Conservation (phyloP, 306 rosid genomes). For the Alnus rubra region DNA sequence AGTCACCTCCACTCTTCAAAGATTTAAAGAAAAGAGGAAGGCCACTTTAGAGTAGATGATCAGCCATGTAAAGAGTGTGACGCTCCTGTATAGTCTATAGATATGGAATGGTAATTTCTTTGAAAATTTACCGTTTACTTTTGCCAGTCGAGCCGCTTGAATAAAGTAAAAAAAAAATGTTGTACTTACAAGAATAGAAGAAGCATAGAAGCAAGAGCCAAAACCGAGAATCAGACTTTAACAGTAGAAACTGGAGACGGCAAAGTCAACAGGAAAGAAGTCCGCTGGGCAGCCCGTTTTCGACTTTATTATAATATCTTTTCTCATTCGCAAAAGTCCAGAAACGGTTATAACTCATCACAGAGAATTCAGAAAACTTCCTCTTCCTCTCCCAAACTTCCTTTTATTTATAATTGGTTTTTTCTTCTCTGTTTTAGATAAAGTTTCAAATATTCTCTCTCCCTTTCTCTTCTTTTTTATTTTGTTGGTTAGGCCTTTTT, state of each 20-base stretch:
- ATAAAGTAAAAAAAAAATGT: too few species aligned
- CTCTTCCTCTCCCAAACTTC: conserved; percentile 25
- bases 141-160: too few species aligned
- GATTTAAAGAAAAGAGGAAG: too few species aligned
- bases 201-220: not conserved
- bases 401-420: too few species aligned
- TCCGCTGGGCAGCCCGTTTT: conserved; percentile 31
- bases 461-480: conserved; percentile 31
- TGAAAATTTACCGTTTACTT: too few species aligned
- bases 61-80: too few species aligned
- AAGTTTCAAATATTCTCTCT: conserved; percentile 28
- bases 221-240: not conserved
- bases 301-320: conserved; percentile 3
- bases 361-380: conserved; percentile 26
- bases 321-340: conserved; percentile 34
- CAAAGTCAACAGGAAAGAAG: conserved; percentile 57
- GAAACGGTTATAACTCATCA: conserved; percentile 47
- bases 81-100: too few species aligned
- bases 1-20: too few species aligned
- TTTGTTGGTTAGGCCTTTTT: not conserved
- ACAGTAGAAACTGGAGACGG: not conserved
- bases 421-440: conserved; percentile 9
- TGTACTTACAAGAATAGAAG: too few species aligned
- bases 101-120: too few species aligned
- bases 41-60: too few species aligned